Evolutionary conservation across 768 basidiomycete species (phyloP).

Genomic region (Heimioporus sp.): DNA sequence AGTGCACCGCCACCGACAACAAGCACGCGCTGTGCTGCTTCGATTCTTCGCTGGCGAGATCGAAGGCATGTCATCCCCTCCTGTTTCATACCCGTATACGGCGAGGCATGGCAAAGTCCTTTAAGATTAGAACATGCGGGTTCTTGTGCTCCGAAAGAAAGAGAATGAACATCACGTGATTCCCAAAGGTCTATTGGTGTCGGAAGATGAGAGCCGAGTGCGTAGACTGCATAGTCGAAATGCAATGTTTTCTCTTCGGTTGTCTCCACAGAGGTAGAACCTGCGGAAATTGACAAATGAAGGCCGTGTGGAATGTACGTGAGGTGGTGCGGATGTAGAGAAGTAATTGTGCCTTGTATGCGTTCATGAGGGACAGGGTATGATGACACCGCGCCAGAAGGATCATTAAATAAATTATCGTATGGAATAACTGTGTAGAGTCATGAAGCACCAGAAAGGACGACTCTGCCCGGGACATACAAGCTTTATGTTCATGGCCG

Average conservation of each 20-base stretch:
- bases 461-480: slow-evolving; percentile 29
- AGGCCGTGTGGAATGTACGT: slow-evolving; percentile 16
- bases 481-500: slow-evolving; percentile 65
- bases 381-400: slow-evolving; percentile 6
- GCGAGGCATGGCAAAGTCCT: not conserved
- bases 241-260: slow-evolving; percentile 26
- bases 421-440: slow-evolving; percentile 50
- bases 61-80: slow-evolving; percentile 52
- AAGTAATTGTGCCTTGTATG: slow-evolving; percentile 46
- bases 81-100: slow-evolving; percentile 43
- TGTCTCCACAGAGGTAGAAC: not conserved
- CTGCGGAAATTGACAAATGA: not conserved
- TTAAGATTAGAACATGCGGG: not conserved
- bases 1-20: slow-evolving; percentile 74
- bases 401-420: slow-evolving; percentile 41
- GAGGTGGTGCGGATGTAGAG: slow-evolving; percentile 38
- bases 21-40: slow-evolving; percentile 48
- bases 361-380: slow-evolving; percentile 25
- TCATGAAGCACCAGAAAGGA: not conserved
- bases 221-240: slow-evolving; percentile 60
- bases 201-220: slow-evolving; percentile 58
- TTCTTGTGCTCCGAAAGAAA: not conserved
- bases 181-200: slow-evolving; percentile 56
- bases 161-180: not conserved
- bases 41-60: slow-evolving; percentile 47